Base-by-base conservation (phyloP, 2,329 filamentous ascomycete genomes). In the Xylariaceae sp. region DNA sequence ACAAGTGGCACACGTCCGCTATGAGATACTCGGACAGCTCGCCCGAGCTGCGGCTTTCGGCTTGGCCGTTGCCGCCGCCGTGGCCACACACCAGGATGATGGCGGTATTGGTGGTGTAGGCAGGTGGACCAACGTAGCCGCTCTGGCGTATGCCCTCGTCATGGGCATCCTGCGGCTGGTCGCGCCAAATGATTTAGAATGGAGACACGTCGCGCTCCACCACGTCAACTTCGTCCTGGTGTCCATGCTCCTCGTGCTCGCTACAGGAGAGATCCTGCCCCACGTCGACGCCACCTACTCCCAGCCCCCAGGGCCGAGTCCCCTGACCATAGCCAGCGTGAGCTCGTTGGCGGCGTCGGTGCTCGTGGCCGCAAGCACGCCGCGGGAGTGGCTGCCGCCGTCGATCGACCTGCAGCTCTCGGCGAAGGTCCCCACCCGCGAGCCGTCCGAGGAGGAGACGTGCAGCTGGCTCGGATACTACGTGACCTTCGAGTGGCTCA, bases 401-500 rank as follows among this genome's bases (percentile, higher is more conserved):
- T 60, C 59, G 4, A 43, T 66, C 28, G 57, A 63, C 21, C 54
- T 64, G 34, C 59, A 63, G 18, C 52, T 68, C 17, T 59, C 64
- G 21, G 61, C 63, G 12, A 62, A 61, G 36, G 53, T 61, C 14
- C 50, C 58, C 17, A 48, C 51, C 16, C 48, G 52, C 14, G 61
- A 65, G 35, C 69, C 72, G 5, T 63, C 70, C 2, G 67, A 64
- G 1, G 73, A 76, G 50, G 71, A 76, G 50, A 69, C 65, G 2
- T 72, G 70, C 56, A 74, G 70, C 43, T 76, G 70, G 70, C 59
- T 73, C 38, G 66, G 63, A 35, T 71, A 70, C 47, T 74, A 71
- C 47, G 61, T 70, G 37, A 69, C 68, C 4, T 76, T 70, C 49
- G 65, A 66, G 39, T 75, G 70, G 67, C 56, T 75, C 19, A 71